Evolutionary conservation across 495 filamentous ascomycete genomes (phyloP), one percentile per base, ranked within the genome.

Genomic region (Penicillium lividum): DNA sequence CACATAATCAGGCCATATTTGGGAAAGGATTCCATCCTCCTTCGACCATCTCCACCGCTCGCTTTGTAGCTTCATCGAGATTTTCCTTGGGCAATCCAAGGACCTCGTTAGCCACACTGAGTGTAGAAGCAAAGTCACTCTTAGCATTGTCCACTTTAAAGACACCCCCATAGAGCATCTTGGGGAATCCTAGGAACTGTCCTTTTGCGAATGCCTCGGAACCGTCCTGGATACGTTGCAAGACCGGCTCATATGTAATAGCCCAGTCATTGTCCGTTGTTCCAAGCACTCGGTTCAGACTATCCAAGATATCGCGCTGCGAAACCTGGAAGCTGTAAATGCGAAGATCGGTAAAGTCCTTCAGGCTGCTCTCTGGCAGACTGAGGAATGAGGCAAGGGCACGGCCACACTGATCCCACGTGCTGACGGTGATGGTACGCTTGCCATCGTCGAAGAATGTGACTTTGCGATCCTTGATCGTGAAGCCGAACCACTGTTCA

Each of bases 41-140:
- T 30, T 58, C 55, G 5, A 65, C 52, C 62, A 65, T 65, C 11
- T 58, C 59, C 4, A 62, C 62, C 15, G 44, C 48, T 29, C 62
- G 49, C 52, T 51, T 56, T 8, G 62, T 65, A 8, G 62, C 62
- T 64, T 83, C 82, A 67, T 87, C 85, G 55, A 89, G 54, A 58
- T 85, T 77, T 69, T 89, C 86, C 64, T 76, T 67, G 11, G 81
- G 75, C 47, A 90, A 63, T 0, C 81, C 83, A 15, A 89, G 65
- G 29, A 70, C 36, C 13, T 70, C 73, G 61, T 89, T 89, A 7
- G 36, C 54, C 36, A 29, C 40, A 34, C 73, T 73, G 8, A 53
- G 57, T 9, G 48, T 73, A 7, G 34, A 61, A 44, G 77, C 74
- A 55, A 64, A 80, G 51, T 84, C 69, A 0, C 78, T 78, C 15